Evolutionary conservation across 1,284 basidiomycete species (phyloP).

Genomic region (Tylopilus sp.): DNA sequence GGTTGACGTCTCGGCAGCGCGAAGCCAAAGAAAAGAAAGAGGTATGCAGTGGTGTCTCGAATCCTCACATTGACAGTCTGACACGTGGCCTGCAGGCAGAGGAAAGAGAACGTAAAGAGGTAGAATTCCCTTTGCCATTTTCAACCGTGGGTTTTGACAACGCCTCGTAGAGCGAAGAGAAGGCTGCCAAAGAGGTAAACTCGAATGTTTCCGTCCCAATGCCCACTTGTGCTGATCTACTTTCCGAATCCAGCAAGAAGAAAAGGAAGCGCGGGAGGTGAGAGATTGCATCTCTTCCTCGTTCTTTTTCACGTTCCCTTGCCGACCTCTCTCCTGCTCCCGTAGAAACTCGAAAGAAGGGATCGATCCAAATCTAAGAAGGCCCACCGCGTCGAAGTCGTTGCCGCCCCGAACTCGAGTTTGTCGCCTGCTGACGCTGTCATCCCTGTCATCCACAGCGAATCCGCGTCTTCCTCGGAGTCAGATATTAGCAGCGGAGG

Average conservation of each 20-base stretch:
- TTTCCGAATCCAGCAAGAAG: conserved; percentile 39
- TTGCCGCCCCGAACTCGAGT: conserved; percentile 18
- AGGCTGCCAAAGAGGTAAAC: conserved; percentile 39
- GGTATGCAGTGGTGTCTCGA: conserved; percentile 29
- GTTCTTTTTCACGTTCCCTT: conserved; percentile 2
- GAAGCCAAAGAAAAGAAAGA: conserved; percentile 74
- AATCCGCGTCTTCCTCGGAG: conserved; percentile 45
- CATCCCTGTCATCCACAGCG: conserved; percentile 23
- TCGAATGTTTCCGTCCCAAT: conserved; percentile 1
- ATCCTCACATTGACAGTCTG: conserved; percentile 2
- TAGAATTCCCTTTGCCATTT: conserved; percentile 21
- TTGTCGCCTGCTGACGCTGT: conserved; percentile 31
- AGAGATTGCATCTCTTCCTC: conserved; percentile 12
- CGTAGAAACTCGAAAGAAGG: conserved; percentile 52
- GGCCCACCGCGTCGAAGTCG: conserved; percentile 36
- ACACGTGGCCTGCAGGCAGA: conserved; percentile 35
- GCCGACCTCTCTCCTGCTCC: not conserved
- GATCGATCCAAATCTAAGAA: conserved; percentile 57
- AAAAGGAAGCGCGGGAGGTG: conserved; percentile 51
- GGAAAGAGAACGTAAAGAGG: conserved; percentile 55
- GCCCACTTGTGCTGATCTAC: conserved; percentile 16
- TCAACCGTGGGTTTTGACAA: conserved; percentile 13
- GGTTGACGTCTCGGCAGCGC: conserved; percentile 41
- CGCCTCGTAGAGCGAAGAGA: conserved; percentile 48
- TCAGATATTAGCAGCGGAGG: conserved; percentile 53